Conservation (phyloP, 495 filamentous ascomycete species). For the Podospora pseudocomata region DNA sequence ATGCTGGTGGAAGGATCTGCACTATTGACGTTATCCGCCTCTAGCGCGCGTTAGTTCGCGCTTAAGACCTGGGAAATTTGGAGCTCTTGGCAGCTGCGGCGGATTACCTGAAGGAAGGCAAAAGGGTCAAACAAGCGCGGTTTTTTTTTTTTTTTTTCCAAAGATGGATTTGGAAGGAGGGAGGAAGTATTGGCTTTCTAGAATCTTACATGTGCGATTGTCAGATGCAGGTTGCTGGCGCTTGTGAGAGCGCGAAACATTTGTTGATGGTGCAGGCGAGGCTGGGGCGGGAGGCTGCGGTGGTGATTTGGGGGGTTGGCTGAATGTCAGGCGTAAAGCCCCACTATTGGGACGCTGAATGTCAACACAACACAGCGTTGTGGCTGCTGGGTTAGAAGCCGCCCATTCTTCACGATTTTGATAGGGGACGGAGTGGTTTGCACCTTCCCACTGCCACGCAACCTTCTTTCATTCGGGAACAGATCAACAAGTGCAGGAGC, state of each 20-base stretch:
- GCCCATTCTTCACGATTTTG: too few relatives aligned
- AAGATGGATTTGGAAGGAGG: background rate
- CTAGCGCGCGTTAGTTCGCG: constrained; percentile 21
- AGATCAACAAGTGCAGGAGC: constrained; percentile 33
- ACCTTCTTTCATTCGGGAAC: constrained; percentile 30
- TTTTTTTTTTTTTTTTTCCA: too few relatives aligned
- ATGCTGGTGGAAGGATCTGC: background rate
- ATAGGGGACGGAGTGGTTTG: too few relatives aligned
- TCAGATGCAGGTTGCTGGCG: background rate
- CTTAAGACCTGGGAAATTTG: constrained; percentile 6
- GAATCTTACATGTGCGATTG: background rate
- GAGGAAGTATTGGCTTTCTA: background rate
- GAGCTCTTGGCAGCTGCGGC: background rate
- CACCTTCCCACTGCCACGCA: background rate
- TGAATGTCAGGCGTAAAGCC: background rate
- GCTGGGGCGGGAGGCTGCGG: background rate
- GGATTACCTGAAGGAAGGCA: too few relatives aligned
- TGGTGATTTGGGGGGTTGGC: background rate
- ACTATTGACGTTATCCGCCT: constrained; percentile 4
- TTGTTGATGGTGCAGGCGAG: background rate
- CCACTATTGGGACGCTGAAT: background rate
- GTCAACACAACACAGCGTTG: background rate
- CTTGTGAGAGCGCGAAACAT: background rate
- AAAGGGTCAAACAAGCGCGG: background rate
- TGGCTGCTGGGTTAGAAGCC: too few relatives aligned